Conservation (phyloP, 164 flowering plant genomes). For the Buxus sempervirens region DNA sequence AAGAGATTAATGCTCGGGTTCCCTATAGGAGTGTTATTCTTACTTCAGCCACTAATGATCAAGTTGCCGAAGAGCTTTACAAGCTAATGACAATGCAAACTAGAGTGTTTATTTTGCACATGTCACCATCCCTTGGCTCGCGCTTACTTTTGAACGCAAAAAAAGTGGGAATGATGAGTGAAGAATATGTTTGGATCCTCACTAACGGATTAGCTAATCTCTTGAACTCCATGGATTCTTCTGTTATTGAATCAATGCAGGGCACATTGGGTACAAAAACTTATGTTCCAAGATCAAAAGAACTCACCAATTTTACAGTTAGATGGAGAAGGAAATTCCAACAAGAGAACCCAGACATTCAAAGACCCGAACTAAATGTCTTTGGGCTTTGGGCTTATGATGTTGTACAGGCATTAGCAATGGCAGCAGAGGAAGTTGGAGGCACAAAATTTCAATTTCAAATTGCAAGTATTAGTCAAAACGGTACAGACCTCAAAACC, state of each 20-base stretch:
- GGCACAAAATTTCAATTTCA: neutral
- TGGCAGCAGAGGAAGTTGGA: neutral
- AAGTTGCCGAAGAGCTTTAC: neutral
- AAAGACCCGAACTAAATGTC: neutral
- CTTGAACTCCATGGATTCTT: neutral
- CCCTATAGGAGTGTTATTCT: neutral
- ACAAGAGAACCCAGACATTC: neutral
- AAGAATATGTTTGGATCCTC: neutral
- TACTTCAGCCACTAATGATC: neutral
- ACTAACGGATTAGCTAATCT: neutral
- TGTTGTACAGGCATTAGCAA: neutral
- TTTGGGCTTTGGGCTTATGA: neutral
- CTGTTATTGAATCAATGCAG: neutral
- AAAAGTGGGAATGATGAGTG: neutral
- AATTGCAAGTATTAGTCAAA: neutral
- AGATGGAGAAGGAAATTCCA: neutral
- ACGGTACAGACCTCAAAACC: neutral
- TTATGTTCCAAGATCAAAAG: neutral
- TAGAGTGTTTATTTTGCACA: neutral
- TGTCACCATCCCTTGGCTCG: neutral
- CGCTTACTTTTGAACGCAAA: neutral
- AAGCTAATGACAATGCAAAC: neutral
- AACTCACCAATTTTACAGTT: neutral
- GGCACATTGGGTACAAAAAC: neutral
- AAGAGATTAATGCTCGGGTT: neutral